A percentile compares a stretch with the other conserved stretches of the same genome.
These are phyloP conservation scores for Scenedesmus sp. DNA, from an alignment of 163 green algal species.

Conservation along the genomic window DNA sequence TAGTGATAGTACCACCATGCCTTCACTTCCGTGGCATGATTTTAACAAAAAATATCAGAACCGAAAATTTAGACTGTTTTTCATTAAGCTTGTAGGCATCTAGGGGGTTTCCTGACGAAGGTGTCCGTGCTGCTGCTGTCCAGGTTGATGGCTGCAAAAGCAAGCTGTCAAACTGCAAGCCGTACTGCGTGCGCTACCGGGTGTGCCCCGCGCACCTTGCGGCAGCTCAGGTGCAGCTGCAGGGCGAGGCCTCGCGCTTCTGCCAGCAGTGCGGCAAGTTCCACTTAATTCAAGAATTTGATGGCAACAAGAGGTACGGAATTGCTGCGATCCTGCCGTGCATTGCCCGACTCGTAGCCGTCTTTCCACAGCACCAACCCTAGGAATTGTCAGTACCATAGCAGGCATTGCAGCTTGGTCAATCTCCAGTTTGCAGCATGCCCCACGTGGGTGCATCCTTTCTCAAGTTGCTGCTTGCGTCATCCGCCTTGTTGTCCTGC, in stretches of 20 bases:
- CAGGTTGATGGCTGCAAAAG: conserved; percentile 39
- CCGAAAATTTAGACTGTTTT: neutral
- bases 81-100: neutral
- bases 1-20: too few relatives aligned
- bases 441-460: too few relatives aligned
- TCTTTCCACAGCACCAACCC: neutral
- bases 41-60: too few relatives aligned
- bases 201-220: conserved; percentile 28
- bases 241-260: conserved; percentile 31
- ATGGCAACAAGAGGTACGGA: conserved; percentile 46
- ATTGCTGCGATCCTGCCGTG: neutral
- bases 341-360: neutral
- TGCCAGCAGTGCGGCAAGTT: conserved; percentile 62
- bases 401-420: too few relatives aligned
- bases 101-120: neutral
- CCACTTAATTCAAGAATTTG: conserved; percentile 51
- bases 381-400: too few relatives aligned
- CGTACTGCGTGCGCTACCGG: conserved; percentile 36
- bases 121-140: neutral
- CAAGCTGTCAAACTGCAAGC: conserved; percentile 17
- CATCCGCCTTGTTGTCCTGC: neutral
- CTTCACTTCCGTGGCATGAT: too few relatives aligned
- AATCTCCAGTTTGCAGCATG: too few relatives aligned
- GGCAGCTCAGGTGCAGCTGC: neutral
- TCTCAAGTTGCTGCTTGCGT: too few relatives aligned